Conservation (phyloP, 805 yeast species). For the Ogataea pilisensis region DNA sequence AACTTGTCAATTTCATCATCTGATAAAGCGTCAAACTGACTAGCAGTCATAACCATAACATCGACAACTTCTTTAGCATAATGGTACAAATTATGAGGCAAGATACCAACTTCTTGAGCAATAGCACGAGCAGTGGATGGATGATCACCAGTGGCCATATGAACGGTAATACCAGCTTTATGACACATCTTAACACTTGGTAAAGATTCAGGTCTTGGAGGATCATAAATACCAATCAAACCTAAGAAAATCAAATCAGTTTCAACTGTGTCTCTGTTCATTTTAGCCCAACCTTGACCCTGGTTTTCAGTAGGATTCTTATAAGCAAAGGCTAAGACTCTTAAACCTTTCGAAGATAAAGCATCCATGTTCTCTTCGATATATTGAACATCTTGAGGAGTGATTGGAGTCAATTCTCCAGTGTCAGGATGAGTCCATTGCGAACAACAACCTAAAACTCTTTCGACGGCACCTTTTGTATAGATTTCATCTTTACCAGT, state of each 20-base stretch:
- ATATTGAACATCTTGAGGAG: conserved; percentile 34
- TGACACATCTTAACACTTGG: conserved; percentile 64
- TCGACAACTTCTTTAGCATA: conserved; percentile 51
- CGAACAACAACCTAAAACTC: conserved; percentile 53
- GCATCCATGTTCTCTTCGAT: conserved; percentile 56
- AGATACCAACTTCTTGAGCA: conserved; percentile 76
- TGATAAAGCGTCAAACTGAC: conserved; percentile 58
- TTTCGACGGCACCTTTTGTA: conserved; percentile 77
- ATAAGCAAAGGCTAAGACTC: conserved; percentile 71
- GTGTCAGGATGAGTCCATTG: conserved; percentile 43
- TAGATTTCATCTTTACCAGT: conserved; percentile 30
- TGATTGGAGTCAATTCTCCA: conserved; percentile 33
- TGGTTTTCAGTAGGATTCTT: conserved; percentile 26
- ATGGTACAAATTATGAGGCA: conserved; percentile 57
- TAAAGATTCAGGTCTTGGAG: conserved; percentile 69
- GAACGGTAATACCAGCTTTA: conserved; percentile 72
- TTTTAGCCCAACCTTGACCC: conserved; percentile 27
- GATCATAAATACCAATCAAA: conserved; percentile 74
- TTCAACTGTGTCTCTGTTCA: conserved; percentile 46
- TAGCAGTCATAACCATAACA: conserved; percentile 73
- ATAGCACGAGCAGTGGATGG: conserved; percentile 75
- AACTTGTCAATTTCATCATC: conserved; percentile 58
- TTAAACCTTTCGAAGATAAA: conserved; percentile 60
- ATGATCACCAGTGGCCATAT: conserved; percentile 81
- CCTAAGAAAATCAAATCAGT: conserved; percentile 54